Evolutionary conservation across 148 eudicot species (phyloP), one percentile per base, ranked within the genome.

Genomic region (Dysphania ambrosioides): DNA sequence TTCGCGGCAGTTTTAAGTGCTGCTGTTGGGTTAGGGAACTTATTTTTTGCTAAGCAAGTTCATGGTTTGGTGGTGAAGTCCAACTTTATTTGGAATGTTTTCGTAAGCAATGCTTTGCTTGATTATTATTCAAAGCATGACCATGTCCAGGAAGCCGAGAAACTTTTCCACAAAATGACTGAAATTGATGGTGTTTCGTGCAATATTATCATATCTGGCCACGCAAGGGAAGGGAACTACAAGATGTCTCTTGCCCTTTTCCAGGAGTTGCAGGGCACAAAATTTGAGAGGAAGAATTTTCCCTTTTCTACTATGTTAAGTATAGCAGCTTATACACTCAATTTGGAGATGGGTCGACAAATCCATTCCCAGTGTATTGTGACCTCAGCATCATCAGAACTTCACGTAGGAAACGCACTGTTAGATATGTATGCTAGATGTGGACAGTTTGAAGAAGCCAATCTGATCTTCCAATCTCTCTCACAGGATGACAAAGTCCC

Each of bases 401-500:
- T 75, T 75, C 80, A 78, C 74, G 87, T 89, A 36, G 87, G 80
- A 27, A 89, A 89, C 79, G 77, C 94, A 32, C 88, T 91, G 56
- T 82, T 91, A 0, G 93, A 91, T 81, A 91, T 88, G 97, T 91
- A 91, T 76, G 97, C 90, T 24, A 91, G 85, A 88, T 89, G 92
- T 51, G 89, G 82, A 34, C 78, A 71, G 80, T 89, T 85, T 74
- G 80, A 81, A 72, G 89, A 88, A 77, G 94, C 92, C 35, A 77
- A 83, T 41, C 11, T 80, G 61, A 58, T 89, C 60, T 92, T 89
- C 69, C 73, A 67, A 42, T 72, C 77, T 35, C 80, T 88, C 24
- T 77, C 86, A 24, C 57, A 63, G 35, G 81, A 67, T 75, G 85
- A 82, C 77, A 77, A 89, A 16, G 82, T 89, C 59, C 88, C 92